Percentiles rank a stretch among this genome's conserved stretches.
phyloP scores from a whole-genome alignment of 768 basidiomycete species.

The Termitomyces sp. region DNA sequence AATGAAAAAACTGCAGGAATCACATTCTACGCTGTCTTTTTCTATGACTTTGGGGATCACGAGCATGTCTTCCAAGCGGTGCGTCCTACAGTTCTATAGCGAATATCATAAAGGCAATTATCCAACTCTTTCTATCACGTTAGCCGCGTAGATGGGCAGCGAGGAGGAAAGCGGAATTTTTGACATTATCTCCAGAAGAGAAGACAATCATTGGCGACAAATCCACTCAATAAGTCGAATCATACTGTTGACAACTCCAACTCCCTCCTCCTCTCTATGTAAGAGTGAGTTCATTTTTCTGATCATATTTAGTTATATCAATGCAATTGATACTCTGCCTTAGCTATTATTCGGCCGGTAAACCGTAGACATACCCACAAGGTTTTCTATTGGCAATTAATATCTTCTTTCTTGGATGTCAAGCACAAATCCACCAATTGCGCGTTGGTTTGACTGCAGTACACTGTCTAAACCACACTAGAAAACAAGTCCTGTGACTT shows the following conservation, averaged over 20 bases:
- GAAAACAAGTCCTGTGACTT: slow-evolving; percentile 1
- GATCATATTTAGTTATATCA: background rate
- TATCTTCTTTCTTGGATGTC: background rate
- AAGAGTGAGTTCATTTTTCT: background rate
- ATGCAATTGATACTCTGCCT: background rate
- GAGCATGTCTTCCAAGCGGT: slow-evolving; percentile 71
- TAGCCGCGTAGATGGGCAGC: slow-evolving; percentile 58
- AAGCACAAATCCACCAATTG: background rate
- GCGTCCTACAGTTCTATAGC: slow-evolving; percentile 19
- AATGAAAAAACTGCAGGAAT: slow-evolving; percentile 31
- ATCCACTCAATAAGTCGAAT: background rate
- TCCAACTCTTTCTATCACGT: background rate
- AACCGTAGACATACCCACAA: background rate
- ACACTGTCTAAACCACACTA: background rate
- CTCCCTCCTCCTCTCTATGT: background rate
- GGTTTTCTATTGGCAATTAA: background rate
- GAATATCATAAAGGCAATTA: background rate
- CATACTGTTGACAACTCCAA: background rate
- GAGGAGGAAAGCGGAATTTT: slow-evolving; percentile 43
- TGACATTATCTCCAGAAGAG: slow-evolving; percentile 57
- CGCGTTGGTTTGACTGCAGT: background rate
- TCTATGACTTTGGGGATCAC: slow-evolving; percentile 63
- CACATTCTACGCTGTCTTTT: slow-evolving; percentile 52
- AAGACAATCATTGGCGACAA: slow-evolving; percentile 26
- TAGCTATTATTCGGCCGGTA: background rate